A percentile compares a stretch with the other conserved stretches of the same genome.
Conservation (phyloP, 257 asterid genomes). For the Solanum pennellii region DNA sequence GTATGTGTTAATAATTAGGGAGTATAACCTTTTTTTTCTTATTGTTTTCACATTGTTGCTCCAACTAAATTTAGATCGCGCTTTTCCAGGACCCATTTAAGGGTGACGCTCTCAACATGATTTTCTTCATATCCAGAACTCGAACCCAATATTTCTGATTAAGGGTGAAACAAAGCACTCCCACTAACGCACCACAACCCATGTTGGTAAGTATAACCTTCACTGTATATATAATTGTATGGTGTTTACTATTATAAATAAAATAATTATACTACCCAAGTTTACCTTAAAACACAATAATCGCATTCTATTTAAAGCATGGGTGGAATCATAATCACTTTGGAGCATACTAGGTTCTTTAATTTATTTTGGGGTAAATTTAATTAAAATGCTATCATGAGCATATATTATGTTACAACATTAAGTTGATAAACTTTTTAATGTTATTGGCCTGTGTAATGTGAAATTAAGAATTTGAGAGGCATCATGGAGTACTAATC, state of each 20-base stretch:
- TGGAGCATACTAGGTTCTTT: constrained; percentile 17
- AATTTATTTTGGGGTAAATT: background rate
- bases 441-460: background rate
- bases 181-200: too few species aligned
- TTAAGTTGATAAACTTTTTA: background rate
- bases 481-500: constrained; percentile 3
- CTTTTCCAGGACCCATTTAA: too few species aligned
- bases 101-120: too few species aligned
- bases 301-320: background rate
- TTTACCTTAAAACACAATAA: background rate
- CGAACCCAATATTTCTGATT: too few species aligned
- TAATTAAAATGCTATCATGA: constrained; percentile 1
- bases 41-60: too few species aligned
- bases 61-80: too few species aligned
- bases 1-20: background rate
- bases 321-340: constrained; percentile 5
- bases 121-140: too few species aligned
- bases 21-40: background rate
- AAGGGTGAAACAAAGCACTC: too few species aligned
- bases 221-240: background rate
- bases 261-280: background rate
- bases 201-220: background rate
- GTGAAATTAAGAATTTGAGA: background rate
- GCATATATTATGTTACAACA: background rate
- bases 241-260: background rate